Conservation (phyloP, 352 stramenopile species). For the Phytophthora litchii region DNA sequence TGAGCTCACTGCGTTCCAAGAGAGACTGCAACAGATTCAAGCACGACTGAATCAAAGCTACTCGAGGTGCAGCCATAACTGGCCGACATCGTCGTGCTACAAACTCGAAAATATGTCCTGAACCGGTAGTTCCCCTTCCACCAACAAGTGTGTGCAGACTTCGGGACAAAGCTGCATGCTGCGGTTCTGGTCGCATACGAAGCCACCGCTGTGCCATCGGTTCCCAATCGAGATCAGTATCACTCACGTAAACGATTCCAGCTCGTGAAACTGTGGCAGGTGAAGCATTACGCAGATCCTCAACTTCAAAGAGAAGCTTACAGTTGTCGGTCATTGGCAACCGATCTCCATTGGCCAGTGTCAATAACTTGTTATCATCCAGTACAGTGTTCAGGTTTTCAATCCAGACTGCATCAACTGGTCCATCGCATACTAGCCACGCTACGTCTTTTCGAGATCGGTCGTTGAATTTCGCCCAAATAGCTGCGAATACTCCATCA, state of each 20-base stretch:
- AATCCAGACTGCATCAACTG: conserved; percentile 94
- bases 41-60: conserved; percentile 82
- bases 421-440: conserved; percentile 95
- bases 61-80: conserved; percentile 71
- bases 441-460: conserved; percentile 75
- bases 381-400: conserved; percentile 96
- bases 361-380: conserved; percentile 95
- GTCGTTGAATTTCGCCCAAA: conserved; percentile 91
- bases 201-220: conserved; percentile 74
- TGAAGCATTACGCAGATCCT: conserved; percentile 92
- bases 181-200: conserved; percentile 45
- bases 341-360: conserved; percentile 92
- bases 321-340: conserved; percentile 90
- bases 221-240: conserved; percentile 78
- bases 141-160: conserved; percentile 67
- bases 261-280: conserved; percentile 91
- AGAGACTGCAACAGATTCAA: conserved; percentile 68
- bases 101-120: conserved; percentile 77
- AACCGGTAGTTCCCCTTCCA: conserved; percentile 13
- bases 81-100: conserved; percentile 60
- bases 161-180: conserved; percentile 49
- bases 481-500: conserved; percentile 80
- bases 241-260: conserved; percentile 92
- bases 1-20: conserved; percentile 63
- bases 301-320: conserved; percentile 94